phyloP scores from a whole-genome alignment of 352 stramenopile species.

The Pythium monospermum region DNA sequence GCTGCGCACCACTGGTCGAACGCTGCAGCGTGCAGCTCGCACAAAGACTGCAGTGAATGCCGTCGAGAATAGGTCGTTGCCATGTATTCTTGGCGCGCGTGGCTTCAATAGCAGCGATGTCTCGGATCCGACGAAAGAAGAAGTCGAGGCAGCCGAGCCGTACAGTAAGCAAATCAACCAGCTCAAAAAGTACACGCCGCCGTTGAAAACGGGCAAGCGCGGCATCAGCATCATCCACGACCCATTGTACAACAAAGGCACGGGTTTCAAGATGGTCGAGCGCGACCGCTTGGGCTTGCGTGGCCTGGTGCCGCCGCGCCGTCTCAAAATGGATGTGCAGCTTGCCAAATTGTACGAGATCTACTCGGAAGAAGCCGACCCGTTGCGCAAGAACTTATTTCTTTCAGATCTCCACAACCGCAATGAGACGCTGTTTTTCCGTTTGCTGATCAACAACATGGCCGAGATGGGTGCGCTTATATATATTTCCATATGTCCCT shows the following conservation, averaged over 20 bases:
- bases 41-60: too few species aligned
- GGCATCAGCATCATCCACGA: conserved; percentile 81
- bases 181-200: conserved; percentile 77
- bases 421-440: conserved; percentile 96
- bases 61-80: too few species aligned
- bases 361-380: conserved; percentile 59
- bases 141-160: conserved; percentile 30
- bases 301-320: conserved; percentile 74
- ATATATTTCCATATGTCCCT: not conserved
- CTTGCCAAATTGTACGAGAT: conserved; percentile 73
- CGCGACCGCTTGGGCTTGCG: conserved; percentile 78
- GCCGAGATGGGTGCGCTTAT: conserved; percentile 82
- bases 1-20: too few species aligned
- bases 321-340: conserved; percentile 64
- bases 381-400: conserved; percentile 92
- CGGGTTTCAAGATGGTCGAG: conserved; percentile 79
- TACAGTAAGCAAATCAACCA: conserved; percentile 50
- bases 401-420: conserved; percentile 93
- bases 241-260: conserved; percentile 87
- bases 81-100: too few species aligned
- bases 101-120: too few species aligned
- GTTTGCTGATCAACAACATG: conserved; percentile 89
- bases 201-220: conserved; percentile 68
- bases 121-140: conserved; percentile 42
- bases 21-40: too few species aligned